phyloP scores from a whole-genome alignment of 768 basidiomycete species.

The Mrakia blollopis region DNA sequence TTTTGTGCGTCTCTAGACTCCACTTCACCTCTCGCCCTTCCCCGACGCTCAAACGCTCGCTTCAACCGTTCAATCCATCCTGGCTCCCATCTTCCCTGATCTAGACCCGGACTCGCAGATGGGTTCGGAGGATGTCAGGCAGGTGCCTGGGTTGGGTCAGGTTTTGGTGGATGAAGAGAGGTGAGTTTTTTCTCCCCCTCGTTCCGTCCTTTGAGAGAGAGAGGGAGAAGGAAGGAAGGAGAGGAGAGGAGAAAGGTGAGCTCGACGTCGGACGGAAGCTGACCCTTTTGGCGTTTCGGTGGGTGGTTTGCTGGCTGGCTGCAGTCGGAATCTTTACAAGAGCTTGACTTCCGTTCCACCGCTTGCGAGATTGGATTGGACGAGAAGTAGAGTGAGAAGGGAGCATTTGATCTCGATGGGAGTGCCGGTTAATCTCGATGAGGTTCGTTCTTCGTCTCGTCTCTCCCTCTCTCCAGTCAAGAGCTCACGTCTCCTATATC shows the following conservation, averaged over 20 bases:
- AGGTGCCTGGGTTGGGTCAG: slow-evolving; percentile 74
- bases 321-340: slow-evolving; percentile 73
- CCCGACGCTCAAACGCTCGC: slow-evolving; percentile 58
- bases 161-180: slow-evolving; percentile 70
- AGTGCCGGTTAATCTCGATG: slow-evolving; percentile 90
- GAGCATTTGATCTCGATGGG: slow-evolving; percentile 88
- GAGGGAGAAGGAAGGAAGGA: no score
- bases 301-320: background rate
- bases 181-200: slow-evolving; percentile 49
- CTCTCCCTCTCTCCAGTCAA: background rate
- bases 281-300: slow-evolving; percentile 6
- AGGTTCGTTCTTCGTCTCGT: slow-evolving; percentile 56
- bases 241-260: no score
- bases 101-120: slow-evolving; percentile 37
- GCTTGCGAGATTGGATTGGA: slow-evolving; percentile 82
- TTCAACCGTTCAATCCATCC: slow-evolving; percentile 59
- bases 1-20: slow-evolving; percentile 51
- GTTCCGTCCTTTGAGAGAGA: background rate
- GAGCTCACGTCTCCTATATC: background rate
- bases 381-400: slow-evolving; percentile 78
- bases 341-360: slow-evolving; percentile 51
- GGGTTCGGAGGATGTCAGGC: slow-evolving; percentile 55
- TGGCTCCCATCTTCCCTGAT: slow-evolving; percentile 61
- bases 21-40: slow-evolving; percentile 61
- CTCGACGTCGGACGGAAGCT: background rate